These are phyloP conservation scores for Amanita thiersii DNA, from an alignment of 768 basidiomycete species.

Conservation along the genomic window DNA sequence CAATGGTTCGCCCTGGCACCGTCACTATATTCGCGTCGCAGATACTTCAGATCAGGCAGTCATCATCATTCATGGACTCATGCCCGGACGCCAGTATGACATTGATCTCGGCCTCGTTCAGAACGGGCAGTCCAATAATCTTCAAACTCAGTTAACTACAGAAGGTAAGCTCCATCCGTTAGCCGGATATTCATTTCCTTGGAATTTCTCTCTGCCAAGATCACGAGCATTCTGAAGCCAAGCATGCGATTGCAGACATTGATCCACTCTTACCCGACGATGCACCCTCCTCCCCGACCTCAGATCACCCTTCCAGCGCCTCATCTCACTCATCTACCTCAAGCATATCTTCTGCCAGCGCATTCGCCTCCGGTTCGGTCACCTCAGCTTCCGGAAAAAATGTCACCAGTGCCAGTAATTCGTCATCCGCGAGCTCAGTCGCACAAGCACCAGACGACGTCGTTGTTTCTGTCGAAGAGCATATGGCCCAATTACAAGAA, in stretches of 20 bases:
- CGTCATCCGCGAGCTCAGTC: slow-evolving; percentile 15
- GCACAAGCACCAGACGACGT: slow-evolving; percentile 14
- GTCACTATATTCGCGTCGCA: slow-evolving; percentile 71
- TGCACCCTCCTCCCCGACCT: slow-evolving; percentile 21
- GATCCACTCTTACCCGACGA: slow-evolving; percentile 23
- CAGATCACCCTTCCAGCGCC: slow-evolving; percentile 18
- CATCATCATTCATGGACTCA: slow-evolving; percentile 83
- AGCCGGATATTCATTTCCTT: slow-evolving; percentile 7
- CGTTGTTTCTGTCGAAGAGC: slow-evolving; percentile 57
- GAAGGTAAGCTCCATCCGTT: slow-evolving; percentile 33
- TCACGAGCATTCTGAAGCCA: slow-evolving; percentile 21
- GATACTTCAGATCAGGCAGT: slow-evolving; percentile 82
- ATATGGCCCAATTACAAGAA: slow-evolving; percentile 55
- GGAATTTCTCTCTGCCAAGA: slow-evolving; percentile 12
- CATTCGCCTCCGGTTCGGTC: slow-evolving; percentile 7
- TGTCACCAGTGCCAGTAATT: slow-evolving; percentile 13
- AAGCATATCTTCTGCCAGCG: slow-evolving; percentile 8
- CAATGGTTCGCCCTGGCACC: slow-evolving; percentile 71
- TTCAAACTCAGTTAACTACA: slow-evolving; percentile 61
- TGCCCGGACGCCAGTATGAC: slow-evolving; percentile 87
- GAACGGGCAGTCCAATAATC: slow-evolving; percentile 37
- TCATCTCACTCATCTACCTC: slow-evolving; percentile 13
- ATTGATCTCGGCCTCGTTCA: slow-evolving; percentile 75
- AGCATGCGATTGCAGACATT: slow-evolving; percentile 24
- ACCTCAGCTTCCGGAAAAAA: slow-evolving; percentile 6